Evolutionary conservation across 2,329 filamentous ascomycete species (phyloP).

Genomic region (Annulohypoxylon truncatum): DNA sequence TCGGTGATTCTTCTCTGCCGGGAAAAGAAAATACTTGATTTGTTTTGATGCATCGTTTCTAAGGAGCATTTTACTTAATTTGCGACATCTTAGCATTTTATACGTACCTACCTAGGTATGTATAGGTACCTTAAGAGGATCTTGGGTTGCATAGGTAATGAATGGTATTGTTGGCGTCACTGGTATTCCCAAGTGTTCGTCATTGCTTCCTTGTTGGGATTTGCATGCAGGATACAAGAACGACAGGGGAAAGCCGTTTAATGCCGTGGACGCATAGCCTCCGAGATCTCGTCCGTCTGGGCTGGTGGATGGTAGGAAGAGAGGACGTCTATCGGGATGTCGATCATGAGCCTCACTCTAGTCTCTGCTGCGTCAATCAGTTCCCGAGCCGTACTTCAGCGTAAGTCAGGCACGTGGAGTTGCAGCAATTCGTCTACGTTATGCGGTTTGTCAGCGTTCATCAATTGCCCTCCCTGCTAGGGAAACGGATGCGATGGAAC

Average conservation of each 20-base stretch:
- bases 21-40: constrained; percentile 2
- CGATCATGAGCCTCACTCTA: constrained; percentile 45
- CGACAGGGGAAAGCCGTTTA: constrained; percentile 15
- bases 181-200: neutral
- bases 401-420: constrained; percentile 34
- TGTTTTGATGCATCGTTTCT: constrained; percentile 20
- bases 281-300: constrained; percentile 24
- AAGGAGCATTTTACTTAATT: neutral
- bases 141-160: neutral
- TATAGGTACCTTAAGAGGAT: neutral
- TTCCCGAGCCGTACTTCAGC: constrained; percentile 32
- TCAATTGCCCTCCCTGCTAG: constrained; percentile 29
- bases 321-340: constrained; percentile 25
- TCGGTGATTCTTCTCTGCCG: constrained; percentile 21
- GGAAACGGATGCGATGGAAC: constrained; percentile 43
- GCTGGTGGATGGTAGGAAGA: constrained; percentile 17
- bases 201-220: constrained; percentile 21
- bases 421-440: constrained; percentile 16
- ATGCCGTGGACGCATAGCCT: constrained; percentile 9
- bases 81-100: constrained; percentile 1
- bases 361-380: constrained; percentile 24
- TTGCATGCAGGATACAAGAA: constrained; percentile 14
- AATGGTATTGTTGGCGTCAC: constrained; percentile 22
- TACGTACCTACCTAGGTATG: neutral
- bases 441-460: constrained; percentile 28